Evolutionary conservation across 2,329 filamentous ascomycete species (phyloP).

Genomic region (Xylariaceae sp.): DNA sequence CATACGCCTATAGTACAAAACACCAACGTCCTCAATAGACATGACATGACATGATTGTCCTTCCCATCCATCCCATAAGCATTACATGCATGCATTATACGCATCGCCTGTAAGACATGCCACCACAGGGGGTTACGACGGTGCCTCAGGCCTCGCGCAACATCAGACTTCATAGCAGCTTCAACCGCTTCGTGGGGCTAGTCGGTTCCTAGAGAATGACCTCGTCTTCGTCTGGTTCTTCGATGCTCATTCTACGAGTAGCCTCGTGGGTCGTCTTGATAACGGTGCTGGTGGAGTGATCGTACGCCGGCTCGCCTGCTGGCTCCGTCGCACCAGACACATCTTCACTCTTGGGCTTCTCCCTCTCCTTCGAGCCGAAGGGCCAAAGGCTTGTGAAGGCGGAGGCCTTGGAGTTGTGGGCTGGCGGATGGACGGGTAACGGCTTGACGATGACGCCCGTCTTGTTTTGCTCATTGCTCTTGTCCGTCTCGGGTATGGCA

Average conservation of each 20-base stretch:
- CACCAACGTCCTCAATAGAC: background rate
- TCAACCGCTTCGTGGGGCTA: conserved; percentile 12
- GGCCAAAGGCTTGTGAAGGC: conserved; percentile 53
- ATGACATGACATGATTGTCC: too few relatives aligned
- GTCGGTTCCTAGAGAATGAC: conserved; percentile 32
- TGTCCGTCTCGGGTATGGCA: conserved; percentile 54
- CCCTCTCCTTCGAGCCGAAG: conserved; percentile 37
- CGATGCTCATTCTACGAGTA: conserved; percentile 51
- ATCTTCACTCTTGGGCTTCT: conserved; percentile 31
- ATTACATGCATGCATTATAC: background rate
- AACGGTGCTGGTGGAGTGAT: conserved; percentile 36
- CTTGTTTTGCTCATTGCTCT: conserved; percentile 25
- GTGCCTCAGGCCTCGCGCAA: conserved; percentile 7
- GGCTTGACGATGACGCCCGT: conserved; percentile 47
- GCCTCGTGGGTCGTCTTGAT: conserved; percentile 48
- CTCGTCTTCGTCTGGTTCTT: conserved; percentile 49
- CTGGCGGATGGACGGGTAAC: conserved; percentile 48
- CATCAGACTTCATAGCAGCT: conserved; percentile 16
- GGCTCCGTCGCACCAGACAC: conserved; percentile 34
- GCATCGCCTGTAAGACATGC: background rate
- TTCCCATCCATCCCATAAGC: background rate
- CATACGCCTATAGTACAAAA: background rate
- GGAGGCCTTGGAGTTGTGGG: conserved; percentile 33
- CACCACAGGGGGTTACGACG: background rate
- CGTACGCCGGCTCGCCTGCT: conserved; percentile 30